A percentile compares a stretch with the other conserved stretches of the same genome.
Conservation (phyloP, 2,329 filamentous ascomycete genomes). For the Paramyrothecium sp. region DNA sequence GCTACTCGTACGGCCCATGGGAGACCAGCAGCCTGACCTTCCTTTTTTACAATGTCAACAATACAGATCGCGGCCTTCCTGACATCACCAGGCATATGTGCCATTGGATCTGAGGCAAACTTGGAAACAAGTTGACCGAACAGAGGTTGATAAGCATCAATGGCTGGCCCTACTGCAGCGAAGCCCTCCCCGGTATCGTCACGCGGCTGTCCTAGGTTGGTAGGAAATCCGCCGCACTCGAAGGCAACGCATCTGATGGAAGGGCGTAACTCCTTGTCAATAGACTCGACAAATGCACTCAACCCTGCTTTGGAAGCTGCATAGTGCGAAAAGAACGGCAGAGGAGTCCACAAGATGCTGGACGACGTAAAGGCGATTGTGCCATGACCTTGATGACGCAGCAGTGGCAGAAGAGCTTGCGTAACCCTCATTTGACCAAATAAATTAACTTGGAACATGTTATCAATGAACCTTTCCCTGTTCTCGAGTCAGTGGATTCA, state of each 20-base stretch:
- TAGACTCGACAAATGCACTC: slow-evolving; percentile 22
- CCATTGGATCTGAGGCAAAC: slow-evolving; percentile 16
- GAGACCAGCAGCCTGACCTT: not conserved
- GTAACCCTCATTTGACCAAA: slow-evolving; percentile 24
- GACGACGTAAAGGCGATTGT: slow-evolving; percentile 27
- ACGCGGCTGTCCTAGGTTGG: slow-evolving; percentile 23
- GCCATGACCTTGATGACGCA: slow-evolving; percentile 20
- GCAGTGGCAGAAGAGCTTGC: slow-evolving; percentile 22
- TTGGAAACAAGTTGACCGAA: slow-evolving; percentile 15
- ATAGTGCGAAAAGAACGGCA: slow-evolving; percentile 29
- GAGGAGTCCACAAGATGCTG: slow-evolving; percentile 19
- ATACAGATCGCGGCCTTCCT: slow-evolving; percentile 6
- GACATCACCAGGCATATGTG: slow-evolving; percentile 23
- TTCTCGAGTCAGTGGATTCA: not conserved
- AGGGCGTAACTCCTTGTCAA: slow-evolving; percentile 24
- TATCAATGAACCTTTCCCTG: slow-evolving; percentile 18
- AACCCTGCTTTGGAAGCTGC: slow-evolving; percentile 25
- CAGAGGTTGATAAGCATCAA: slow-evolving; percentile 17
- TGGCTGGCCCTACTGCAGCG: slow-evolving; percentile 7
- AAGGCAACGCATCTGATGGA: slow-evolving; percentile 27
- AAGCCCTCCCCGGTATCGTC: slow-evolving; percentile 10
- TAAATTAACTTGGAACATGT: slow-evolving; percentile 25
- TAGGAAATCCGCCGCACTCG: slow-evolving; percentile 28
- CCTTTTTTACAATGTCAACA: not conserved
- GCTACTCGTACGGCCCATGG: not conserved